These are phyloP conservation scores for Paramecium octaurelia DNA, from an alignment of 73 alveolate species.

Conservation along the genomic window DNA sequence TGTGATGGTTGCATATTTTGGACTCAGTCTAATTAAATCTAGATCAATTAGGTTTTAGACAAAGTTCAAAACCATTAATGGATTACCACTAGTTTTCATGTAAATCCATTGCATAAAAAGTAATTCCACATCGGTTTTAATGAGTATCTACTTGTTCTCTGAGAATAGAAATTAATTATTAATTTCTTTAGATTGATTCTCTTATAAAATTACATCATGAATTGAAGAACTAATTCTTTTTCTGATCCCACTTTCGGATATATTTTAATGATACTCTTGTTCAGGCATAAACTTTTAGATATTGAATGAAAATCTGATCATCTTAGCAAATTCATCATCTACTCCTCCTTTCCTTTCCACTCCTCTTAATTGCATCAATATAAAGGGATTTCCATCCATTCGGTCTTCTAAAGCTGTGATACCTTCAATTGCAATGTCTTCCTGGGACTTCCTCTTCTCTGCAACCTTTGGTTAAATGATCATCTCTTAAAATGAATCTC, in stretches of 20 bases:
- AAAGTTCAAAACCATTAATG: conserved; percentile 10
- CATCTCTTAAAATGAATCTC: conserved; percentile 57
- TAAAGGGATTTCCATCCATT: neutral
- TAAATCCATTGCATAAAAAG: conserved; percentile 10
- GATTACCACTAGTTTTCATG: conserved; percentile 28
- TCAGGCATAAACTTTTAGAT: conserved; percentile 14
- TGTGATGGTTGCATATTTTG: conserved; percentile 50
- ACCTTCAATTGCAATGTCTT: conserved; percentile 31
- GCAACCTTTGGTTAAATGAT: neutral
- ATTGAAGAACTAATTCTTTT: neutral
- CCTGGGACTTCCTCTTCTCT: neutral
- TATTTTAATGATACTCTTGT: neutral
- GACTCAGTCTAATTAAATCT: conserved; percentile 8
- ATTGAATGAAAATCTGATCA: conserved; percentile 38
- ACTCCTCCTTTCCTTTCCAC: conserved; percentile 31
- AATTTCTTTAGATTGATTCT: neutral
- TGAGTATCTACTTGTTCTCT: neutral
- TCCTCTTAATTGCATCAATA: neutral
- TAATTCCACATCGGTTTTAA: neutral
- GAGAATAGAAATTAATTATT: conserved; percentile 5
- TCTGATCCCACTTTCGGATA: neutral
- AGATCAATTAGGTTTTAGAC: neutral
- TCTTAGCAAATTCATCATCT: conserved; percentile 36
- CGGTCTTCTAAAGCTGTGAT: neutral
- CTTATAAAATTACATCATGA: neutral